Percentiles rank a stretch among this genome's conserved stretches.
phyloP scores from a whole-genome alignment of 2,329 filamentous ascomycete genomes.

The Macrophomina tecta region DNA sequence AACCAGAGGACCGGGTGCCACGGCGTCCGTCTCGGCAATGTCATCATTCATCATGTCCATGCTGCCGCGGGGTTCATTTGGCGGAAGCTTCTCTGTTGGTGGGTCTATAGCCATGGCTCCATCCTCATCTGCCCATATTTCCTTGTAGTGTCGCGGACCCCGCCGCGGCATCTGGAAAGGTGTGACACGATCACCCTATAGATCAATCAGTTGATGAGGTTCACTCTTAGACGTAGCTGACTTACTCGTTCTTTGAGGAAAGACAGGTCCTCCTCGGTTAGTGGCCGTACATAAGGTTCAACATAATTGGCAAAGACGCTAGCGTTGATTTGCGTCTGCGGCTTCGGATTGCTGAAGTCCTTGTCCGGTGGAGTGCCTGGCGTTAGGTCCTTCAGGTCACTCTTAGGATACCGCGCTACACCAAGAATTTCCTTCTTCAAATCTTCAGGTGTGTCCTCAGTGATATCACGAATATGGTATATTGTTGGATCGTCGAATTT shows the following conservation, averaged over 20 bases:
- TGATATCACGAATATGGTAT: slow-evolving; percentile 84
- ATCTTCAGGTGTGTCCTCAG: slow-evolving; percentile 79
- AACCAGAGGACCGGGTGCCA: slow-evolving; percentile 87
- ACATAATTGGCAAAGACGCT: slow-evolving; percentile 91
- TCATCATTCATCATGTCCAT: slow-evolving; percentile 89
- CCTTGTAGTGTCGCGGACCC: slow-evolving; percentile 83
- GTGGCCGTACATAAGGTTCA: slow-evolving; percentile 87
- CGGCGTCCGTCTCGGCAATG: slow-evolving; percentile 83
- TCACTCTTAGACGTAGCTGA: slow-evolving; percentile 1
- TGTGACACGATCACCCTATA: slow-evolving; percentile 74
- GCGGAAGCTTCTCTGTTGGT: slow-evolving; percentile 69
- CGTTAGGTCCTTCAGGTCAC: slow-evolving; percentile 82
- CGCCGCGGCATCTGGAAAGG: slow-evolving; percentile 88
- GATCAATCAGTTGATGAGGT: not conserved
- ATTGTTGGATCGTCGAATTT: slow-evolving; percentile 91
- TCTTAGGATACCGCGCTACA: slow-evolving; percentile 80
- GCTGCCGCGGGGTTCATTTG: slow-evolving; percentile 82
- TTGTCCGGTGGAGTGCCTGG: slow-evolving; percentile 89
- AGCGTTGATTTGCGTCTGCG: slow-evolving; percentile 91
- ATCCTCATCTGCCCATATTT: slow-evolving; percentile 95
- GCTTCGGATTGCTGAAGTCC: slow-evolving; percentile 94
- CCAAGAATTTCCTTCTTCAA: slow-evolving; percentile 87
- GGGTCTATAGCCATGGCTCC: slow-evolving; percentile 76
- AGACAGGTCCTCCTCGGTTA: slow-evolving; percentile 91
- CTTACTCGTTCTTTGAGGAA: slow-evolving; percentile 81